Evolutionary conservation across 1,139 yeast genomes (phyloP).

Genomic region (Candida sp.): DNA sequence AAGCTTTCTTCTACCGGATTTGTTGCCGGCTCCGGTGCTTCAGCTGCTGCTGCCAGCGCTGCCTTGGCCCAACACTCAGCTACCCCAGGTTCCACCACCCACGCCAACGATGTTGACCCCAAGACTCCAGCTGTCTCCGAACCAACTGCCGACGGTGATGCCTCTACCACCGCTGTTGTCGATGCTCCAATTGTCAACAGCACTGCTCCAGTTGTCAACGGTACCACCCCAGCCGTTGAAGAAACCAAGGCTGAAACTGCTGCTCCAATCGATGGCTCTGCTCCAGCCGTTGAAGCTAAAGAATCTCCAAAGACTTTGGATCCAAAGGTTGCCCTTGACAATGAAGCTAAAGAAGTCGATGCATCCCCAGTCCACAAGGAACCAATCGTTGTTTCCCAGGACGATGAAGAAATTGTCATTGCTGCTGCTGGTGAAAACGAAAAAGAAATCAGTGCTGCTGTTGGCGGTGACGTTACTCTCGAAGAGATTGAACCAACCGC

Average conservation of each 20-base stretch:
- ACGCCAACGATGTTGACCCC: not conserved
- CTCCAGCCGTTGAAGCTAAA: conserved; percentile 7
- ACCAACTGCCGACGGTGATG: not conserved
- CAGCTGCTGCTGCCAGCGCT: conserved; percentile 11
- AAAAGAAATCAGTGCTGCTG: conserved; percentile 37
- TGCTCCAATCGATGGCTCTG: conserved; percentile 9
- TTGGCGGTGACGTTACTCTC: conserved; percentile 41
- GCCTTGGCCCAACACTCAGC: conserved; percentile 4
- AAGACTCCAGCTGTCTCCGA: not conserved
- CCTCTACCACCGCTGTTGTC: conserved; percentile 5
- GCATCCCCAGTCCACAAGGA: conserved; percentile 23
- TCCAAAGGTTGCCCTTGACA: conserved; percentile 27
- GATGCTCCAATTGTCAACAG: conserved; percentile 4
- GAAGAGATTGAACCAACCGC: conserved; percentile 50
- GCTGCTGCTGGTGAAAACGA: conserved; percentile 39
- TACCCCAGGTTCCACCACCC: conserved; percentile 3
- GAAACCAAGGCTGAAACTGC: conserved; percentile 4
- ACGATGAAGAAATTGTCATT: conserved; percentile 40
- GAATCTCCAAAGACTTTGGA: conserved; percentile 31
- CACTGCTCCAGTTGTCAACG: conserved; percentile 6
- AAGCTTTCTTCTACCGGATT: conserved; percentile 4
- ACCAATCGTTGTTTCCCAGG: conserved; percentile 10
- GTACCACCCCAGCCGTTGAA: conserved; percentile 6
- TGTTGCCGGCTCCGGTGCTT: conserved; percentile 14
- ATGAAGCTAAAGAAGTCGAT: conserved; percentile 30